Percentiles rank a stretch among this genome's conserved stretches.
These are phyloP conservation scores for Alternaria tenuissima DNA, from an alignment of 2,329 filamentous ascomycete genomes.

Conservation along the genomic window DNA sequence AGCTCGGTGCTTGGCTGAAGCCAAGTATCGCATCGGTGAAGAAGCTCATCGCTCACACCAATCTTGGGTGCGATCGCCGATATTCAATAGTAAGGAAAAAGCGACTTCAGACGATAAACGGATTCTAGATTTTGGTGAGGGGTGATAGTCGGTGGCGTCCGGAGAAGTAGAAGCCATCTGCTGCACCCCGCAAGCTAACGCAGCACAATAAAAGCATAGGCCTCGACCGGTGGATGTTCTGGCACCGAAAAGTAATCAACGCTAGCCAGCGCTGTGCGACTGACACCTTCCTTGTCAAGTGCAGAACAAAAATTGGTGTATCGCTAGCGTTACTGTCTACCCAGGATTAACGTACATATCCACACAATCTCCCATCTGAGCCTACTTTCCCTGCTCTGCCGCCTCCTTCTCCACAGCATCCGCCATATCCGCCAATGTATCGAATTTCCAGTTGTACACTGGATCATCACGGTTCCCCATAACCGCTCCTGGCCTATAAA, in stretches of 20 bases:
- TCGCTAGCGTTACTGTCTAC: background rate
- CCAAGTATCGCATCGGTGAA: background rate
- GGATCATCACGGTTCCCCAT: constrained; percentile 58
- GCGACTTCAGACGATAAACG: background rate
- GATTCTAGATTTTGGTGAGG: background rate
- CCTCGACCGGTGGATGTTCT: constrained; percentile 1
- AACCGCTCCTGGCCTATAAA: constrained; percentile 61
- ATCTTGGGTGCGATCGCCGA: background rate
- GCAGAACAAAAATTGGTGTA: constrained; percentile 1
- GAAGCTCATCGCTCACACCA: background rate
- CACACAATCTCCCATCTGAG: background rate
- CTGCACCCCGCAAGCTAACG: constrained; percentile 5
- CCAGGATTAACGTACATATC: background rate
- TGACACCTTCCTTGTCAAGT: background rate
- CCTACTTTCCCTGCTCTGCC: constrained; percentile 15
- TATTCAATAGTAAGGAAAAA: background rate
- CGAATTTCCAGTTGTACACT: constrained; percentile 62
- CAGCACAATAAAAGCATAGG: background rate
- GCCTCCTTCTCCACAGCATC: constrained; percentile 59
- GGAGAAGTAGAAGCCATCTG: background rate
- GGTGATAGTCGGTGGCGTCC: background rate
- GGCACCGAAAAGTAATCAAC: background rate
- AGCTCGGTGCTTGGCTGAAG: background rate
- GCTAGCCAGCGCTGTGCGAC: background rate
- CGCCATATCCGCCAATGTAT: constrained; percentile 68